Evolutionary conservation across 2,329 filamentous ascomycete species (phyloP).

Genomic region (Fusarium odoratissimum): DNA sequence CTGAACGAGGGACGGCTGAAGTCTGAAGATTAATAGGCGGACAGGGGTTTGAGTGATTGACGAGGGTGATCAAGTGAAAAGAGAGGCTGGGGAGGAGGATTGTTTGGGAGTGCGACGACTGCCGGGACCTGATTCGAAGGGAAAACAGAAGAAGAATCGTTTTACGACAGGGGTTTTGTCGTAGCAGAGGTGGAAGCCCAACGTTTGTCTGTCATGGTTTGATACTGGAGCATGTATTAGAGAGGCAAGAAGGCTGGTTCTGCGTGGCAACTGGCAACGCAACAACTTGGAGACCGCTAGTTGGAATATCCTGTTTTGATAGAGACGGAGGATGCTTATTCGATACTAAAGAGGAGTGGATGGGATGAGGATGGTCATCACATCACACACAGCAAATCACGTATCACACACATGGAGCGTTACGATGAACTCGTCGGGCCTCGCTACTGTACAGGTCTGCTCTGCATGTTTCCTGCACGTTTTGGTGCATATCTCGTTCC

Average conservation of each 20-base stretch:
- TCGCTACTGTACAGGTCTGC: slow-evolving; percentile 15
- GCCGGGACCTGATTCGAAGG: slow-evolving; percentile 15
- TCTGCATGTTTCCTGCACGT: slow-evolving; percentile 24
- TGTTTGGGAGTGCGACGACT: slow-evolving; percentile 10
- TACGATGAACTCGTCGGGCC: slow-evolving; percentile 35
- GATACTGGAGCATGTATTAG: background rate
- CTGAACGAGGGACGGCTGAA: slow-evolving; percentile 13
- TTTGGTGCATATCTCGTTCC: slow-evolving; percentile 23
- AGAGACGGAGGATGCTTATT: slow-evolving; percentile 9
- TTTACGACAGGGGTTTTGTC: background rate
- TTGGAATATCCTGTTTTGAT: slow-evolving; percentile 27
- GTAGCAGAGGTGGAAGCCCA: slow-evolving; percentile 17
- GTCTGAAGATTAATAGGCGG: slow-evolving; percentile 11
- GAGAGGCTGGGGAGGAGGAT: slow-evolving; percentile 17
- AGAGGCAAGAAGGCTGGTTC: slow-evolving; percentile 8
- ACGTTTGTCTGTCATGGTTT: background rate
- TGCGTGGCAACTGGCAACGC: slow-evolving; percentile 21
- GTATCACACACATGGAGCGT: slow-evolving; percentile 24
- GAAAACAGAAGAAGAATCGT: slow-evolving; percentile 11
- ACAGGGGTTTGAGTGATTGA: slow-evolving; percentile 22
- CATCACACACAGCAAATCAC: slow-evolving; percentile 19
- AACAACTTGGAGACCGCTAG: slow-evolving; percentile 22
- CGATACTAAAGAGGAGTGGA: slow-evolving; percentile 8
- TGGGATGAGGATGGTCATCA: slow-evolving; percentile 14
- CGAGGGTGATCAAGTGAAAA: slow-evolving; percentile 7